Conservation (phyloP, 2,329 filamentous ascomycete genomes). For the Ophiostoma sp. region DNA sequence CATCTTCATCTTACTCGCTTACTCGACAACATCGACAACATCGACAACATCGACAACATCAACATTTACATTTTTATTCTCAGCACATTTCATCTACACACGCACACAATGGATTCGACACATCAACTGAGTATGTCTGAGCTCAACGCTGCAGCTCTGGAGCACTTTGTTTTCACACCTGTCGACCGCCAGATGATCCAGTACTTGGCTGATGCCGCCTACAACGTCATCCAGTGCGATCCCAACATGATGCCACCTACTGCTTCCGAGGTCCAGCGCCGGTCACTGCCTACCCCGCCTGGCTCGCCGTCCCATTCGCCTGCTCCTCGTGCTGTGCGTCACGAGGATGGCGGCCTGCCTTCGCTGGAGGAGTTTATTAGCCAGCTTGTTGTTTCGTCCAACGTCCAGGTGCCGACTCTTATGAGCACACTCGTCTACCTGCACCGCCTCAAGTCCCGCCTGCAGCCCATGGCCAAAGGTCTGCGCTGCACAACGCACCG, state of each 20-base stretch:
- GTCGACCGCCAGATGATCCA: conserved; percentile 71
- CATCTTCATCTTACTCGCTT: conserved; percentile 11
- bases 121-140: conserved; percentile 43
- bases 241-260: conserved; percentile 48
- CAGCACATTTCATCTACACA: conserved; percentile 10
- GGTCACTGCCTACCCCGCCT: conserved; percentile 43
- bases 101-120: conserved; percentile 41
- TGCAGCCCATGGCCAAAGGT: conserved; percentile 92
- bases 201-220: conserved; percentile 68
- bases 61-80: background rate
- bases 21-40: conserved; percentile 11
- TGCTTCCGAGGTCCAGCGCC: conserved; percentile 29
- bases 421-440: conserved; percentile 98
- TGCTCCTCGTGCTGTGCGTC: conserved; percentile 41
- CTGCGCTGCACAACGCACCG: conserved; percentile 95
- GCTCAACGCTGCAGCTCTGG: conserved; percentile 68
- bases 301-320: conserved; percentile 36
- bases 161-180: conserved; percentile 72
- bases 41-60: background rate
- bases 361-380: conserved; percentile 86
- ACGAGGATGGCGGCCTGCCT: conserved; percentile 57
- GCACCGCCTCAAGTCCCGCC: conserved; percentile 70
- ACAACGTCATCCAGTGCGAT: conserved; percentile 76
- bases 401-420: conserved; percentile 93
- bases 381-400: conserved; percentile 83